A percentile compares a stretch with the other conserved stretches of the same genome.
These are phyloP conservation scores for Mariannaea elegans DNA, from an alignment of 2,329 filamentous ascomycete genomes.

Conservation along the genomic window DNA sequence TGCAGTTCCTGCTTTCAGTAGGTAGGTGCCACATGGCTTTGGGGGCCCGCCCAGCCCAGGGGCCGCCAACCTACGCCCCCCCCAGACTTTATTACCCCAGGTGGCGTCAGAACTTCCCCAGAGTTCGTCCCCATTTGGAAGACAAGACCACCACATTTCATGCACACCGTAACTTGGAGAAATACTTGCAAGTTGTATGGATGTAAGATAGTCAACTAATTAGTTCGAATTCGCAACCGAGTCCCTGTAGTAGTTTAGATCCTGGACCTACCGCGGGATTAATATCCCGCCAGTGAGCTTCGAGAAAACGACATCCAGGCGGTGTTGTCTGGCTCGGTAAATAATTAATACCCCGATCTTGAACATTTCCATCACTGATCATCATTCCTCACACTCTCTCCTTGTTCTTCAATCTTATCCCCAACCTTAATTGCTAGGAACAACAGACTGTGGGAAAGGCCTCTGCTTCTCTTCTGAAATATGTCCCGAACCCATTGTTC, in stretches of 20 bases:
- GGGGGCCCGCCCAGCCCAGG: neutral
- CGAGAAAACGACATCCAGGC: neutral
- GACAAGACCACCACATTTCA: neutral
- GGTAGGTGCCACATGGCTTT: slow-evolving; percentile 13
- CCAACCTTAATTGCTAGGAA: neutral
- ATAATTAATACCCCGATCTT: neutral
- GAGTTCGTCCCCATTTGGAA: neutral
- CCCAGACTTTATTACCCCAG: neutral
- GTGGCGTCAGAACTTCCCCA: neutral
- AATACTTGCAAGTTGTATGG: neutral
- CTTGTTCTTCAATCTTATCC: neutral
- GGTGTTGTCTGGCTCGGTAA: neutral
- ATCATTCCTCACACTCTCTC: neutral
- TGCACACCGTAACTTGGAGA: neutral
- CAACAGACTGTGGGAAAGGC: too few relatives aligned
- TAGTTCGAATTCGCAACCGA: neutral
- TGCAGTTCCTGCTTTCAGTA: slow-evolving; percentile 9
- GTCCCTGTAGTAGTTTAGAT: neutral
- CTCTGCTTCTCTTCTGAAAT: too few relatives aligned
- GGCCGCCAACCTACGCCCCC: too few relatives aligned
- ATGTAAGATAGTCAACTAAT: neutral
- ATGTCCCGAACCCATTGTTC: neutral
- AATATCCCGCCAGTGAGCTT: neutral
- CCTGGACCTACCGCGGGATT: neutral
- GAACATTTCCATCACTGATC: neutral